A percentile compares a stretch with the other conserved stretches of the same genome.
Evolutionary conservation across 192 early-diverging fungal genomes (phyloP).

Genomic region (Diversispora eburnea): DNA sequence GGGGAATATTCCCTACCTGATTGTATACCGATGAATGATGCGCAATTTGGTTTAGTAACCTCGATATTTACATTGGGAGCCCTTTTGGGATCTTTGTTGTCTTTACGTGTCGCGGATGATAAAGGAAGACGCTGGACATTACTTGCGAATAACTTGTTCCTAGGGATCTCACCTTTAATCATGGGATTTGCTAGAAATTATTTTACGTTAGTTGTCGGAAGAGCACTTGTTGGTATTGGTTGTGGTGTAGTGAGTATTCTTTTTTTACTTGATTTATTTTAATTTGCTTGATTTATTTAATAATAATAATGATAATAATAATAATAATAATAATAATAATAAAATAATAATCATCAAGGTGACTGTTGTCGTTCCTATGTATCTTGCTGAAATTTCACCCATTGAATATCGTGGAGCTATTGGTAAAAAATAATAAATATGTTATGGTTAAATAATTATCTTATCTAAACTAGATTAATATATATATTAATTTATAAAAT

Average conservation of each 20-base stretch:
- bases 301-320: neutral
- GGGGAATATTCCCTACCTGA: slow-evolving; percentile 42
- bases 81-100: slow-evolving; percentile 69
- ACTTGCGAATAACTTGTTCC: slow-evolving; percentile 63
- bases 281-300: neutral
- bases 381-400: slow-evolving; percentile 75
- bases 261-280: neutral
- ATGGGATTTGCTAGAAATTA: slow-evolving; percentile 56
- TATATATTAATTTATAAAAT: no score
- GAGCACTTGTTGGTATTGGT: slow-evolving; percentile 74
- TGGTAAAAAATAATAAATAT: slow-evolving; percentile 37
- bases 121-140: slow-evolving; percentile 68
- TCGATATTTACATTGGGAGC: slow-evolving; percentile 69
- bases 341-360: slow-evolving; percentile 7
- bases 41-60: slow-evolving; percentile 54
- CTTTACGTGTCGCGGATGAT: slow-evolving; percentile 56
- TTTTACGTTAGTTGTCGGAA: slow-evolving; percentile 53
- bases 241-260: slow-evolving; percentile 55
- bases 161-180: slow-evolving; percentile 57
- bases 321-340: neutral
- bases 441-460: neutral
- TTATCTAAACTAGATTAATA: no score
- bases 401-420: slow-evolving; percentile 64
- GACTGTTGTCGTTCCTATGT: slow-evolving; percentile 76
- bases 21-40: slow-evolving; percentile 68